Percentiles rank a stretch among this genome's conserved stretches.
Conservation (phyloP, 352 stramenopile species). For the Globisporangium polare region DNA sequence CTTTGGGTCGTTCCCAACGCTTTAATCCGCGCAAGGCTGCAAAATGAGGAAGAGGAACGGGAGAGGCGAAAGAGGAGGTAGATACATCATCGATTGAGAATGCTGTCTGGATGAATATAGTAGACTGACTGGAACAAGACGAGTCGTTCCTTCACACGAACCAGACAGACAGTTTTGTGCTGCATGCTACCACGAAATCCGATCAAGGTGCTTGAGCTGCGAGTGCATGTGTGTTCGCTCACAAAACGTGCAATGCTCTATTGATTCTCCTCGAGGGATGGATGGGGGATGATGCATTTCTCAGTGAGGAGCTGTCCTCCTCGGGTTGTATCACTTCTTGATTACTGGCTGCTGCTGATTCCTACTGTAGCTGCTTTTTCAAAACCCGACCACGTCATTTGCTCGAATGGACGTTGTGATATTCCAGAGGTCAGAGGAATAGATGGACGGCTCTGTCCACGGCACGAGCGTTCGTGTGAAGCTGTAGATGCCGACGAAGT, state of each 20-base stretch:
- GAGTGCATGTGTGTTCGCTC: background rate
- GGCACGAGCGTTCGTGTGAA: conserved; percentile 77
- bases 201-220: background rate
- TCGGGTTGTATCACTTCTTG: background rate
- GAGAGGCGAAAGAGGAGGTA: background rate
- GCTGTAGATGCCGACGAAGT: conserved; percentile 81
- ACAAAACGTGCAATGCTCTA: conserved; percentile 13
- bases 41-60: conserved; percentile 2
- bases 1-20: conserved; percentile 4
- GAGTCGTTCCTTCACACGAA: too few relatives aligned
- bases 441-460: conserved; percentile 74
- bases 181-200: background rate
- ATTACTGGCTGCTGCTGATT: background rate
- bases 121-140: conserved; percentile 1
- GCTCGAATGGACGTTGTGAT: conserved; percentile 48
- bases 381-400: conserved; percentile 38
- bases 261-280: conserved; percentile 1
- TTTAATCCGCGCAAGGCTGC: conserved; percentile 5
- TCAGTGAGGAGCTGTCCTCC: background rate
- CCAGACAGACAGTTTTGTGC: background rate
- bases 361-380: conserved; percentile 3
- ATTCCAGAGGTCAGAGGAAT: conserved; percentile 81
- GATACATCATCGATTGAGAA: background rate
- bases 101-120: conserved; percentile 8
- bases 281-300: background rate